Conservation (phyloP, 352 stramenopile genomes). For the Aphanomyces astaci region DNA sequence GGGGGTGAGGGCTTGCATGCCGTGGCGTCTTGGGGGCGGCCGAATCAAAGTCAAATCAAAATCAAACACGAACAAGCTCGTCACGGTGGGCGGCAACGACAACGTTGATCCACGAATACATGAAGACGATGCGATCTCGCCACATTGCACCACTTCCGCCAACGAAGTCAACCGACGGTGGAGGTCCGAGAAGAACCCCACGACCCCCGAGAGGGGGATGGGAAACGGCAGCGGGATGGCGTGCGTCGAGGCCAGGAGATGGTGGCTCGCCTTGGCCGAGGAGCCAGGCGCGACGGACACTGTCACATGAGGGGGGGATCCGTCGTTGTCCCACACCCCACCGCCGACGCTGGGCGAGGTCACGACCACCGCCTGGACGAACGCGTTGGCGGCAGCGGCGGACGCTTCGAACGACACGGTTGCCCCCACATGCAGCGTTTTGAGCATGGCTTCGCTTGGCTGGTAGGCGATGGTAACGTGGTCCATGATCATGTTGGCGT, state of each 20-base stretch:
- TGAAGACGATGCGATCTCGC: background rate
- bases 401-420: conserved; percentile 1
- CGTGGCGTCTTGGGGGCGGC: background rate
- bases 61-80: conserved; percentile 11
- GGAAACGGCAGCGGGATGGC: background rate
- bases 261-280: conserved; percentile 5
- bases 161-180: background rate
- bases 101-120: background rate
- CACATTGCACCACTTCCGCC: background rate
- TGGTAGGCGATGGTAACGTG: conserved; percentile 16
- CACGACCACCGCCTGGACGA: conserved; percentile 2
- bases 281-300: background rate
- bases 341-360: background rate
- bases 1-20: background rate
- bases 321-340: background rate
- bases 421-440: background rate
- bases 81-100: background rate
- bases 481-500: conserved; percentile 1
- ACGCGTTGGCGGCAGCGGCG: background rate
- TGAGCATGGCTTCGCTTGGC: background rate
- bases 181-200: background rate
- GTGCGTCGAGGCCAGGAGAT: conserved; percentile 1
- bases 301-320: conserved; percentile 2
- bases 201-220: background rate
- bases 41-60: conserved; percentile 17